Conservation (phyloP, 192 early-diverging fungal species). For the Podila verticillata region DNA sequence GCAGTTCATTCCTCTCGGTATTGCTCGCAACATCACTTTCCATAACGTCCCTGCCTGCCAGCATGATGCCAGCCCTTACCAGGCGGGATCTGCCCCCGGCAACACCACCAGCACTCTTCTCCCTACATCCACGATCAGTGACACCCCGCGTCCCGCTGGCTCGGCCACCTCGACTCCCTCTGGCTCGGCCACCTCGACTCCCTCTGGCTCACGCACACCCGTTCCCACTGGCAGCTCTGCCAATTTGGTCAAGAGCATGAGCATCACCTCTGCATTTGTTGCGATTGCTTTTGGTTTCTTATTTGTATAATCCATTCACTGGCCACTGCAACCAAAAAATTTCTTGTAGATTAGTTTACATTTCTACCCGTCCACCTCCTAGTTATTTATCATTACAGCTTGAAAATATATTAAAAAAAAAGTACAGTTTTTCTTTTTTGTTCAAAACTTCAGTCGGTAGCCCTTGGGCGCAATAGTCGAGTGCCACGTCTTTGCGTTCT, state of each 20-base stretch:
- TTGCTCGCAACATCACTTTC: conserved; percentile 2
- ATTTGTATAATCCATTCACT: too few species aligned
- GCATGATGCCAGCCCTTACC: conserved; percentile 11
- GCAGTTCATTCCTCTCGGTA: conserved; percentile 9
- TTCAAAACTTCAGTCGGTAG: conserved; percentile 36
- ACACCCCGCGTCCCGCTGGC: not conserved
- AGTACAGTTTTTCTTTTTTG: not conserved
- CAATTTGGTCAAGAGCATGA: too few species aligned
- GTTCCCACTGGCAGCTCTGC: too few species aligned
- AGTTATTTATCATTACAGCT: too few species aligned
- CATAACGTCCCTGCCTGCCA: conserved; percentile 9
- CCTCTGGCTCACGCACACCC: too few species aligned
- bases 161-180: not conserved
- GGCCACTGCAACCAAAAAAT: too few species aligned
- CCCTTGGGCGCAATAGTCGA: conserved; percentile 53
- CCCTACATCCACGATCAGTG: not conserved
- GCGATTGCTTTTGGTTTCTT: too few species aligned
- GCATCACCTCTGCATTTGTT: too few species aligned
- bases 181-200: too few species aligned
- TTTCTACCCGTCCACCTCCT: too few species aligned
- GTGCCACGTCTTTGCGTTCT: conserved; percentile 65
- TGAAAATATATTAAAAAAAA: too few species aligned
- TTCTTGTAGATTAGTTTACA: too few species aligned
- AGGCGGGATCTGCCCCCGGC: not conserved
- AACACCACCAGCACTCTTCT: not conserved